Conservation (phyloP, 2,329 filamentous ascomycete species). For the Colletotrichum sp. region DNA sequence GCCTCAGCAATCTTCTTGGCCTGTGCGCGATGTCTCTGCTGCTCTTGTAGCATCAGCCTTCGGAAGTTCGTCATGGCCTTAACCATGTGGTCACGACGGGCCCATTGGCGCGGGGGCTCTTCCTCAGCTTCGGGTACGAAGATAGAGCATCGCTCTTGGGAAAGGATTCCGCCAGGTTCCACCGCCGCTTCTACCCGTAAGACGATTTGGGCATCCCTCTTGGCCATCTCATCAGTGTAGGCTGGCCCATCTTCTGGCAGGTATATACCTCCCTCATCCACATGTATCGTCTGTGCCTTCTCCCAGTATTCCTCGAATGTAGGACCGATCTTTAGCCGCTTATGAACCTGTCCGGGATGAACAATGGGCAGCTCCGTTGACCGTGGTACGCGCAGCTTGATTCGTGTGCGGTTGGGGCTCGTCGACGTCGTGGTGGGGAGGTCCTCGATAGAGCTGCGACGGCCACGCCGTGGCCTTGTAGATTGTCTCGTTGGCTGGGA, state of each 20-base stretch:
- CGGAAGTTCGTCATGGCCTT: slow-evolving; percentile 82
- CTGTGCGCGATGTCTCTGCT: slow-evolving; percentile 74
- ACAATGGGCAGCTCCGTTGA: slow-evolving; percentile 60
- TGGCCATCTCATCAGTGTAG: slow-evolving; percentile 66
- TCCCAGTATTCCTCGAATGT: slow-evolving; percentile 64
- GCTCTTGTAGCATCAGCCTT: slow-evolving; percentile 79
- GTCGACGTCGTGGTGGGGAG: slow-evolving; percentile 19
- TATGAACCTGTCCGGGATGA: slow-evolving; percentile 62
- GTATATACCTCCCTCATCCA: slow-evolving; percentile 64
- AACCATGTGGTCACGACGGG: slow-evolving; percentile 85
- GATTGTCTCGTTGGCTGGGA: slow-evolving; percentile 43
- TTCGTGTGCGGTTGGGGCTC: slow-evolving; percentile 40
- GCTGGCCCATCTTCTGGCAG: slow-evolving; percentile 58
- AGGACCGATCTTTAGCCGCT: slow-evolving; percentile 56
- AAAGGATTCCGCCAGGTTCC: slow-evolving; percentile 77
- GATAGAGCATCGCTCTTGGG: slow-evolving; percentile 70
- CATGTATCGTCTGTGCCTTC: slow-evolving; percentile 53
- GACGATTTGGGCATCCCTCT: slow-evolving; percentile 73
- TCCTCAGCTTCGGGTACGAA: slow-evolving; percentile 75
- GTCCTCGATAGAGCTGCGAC: slow-evolving; percentile 39
- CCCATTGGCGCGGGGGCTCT: slow-evolving; percentile 80
- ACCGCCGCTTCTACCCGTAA: slow-evolving; percentile 74
- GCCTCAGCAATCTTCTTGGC: slow-evolving; percentile 83
- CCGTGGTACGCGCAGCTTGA: slow-evolving; percentile 52
- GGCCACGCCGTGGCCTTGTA: slow-evolving; percentile 46